A percentile compares a stretch with the other conserved stretches of the same genome.
phyloP scores from a whole-genome alignment of 441 rosid species.

The Raphanus hybrid region DNA sequence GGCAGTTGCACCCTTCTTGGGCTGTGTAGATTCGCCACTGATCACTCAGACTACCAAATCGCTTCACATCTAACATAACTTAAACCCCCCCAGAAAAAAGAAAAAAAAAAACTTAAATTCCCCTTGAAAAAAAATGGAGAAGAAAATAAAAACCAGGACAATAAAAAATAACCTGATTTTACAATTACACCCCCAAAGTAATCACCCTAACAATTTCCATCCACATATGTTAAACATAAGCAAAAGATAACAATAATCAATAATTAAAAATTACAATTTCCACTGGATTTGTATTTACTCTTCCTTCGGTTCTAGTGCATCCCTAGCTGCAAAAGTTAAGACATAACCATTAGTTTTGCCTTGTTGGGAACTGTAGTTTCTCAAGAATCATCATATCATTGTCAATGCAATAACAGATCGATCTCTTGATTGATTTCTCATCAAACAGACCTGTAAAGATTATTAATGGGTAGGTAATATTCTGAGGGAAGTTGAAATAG shows the following conservation, averaged over 20 bases:
- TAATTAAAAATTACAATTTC: not conserved
- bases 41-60: not conserved
- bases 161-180: conserved; percentile 26
- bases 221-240: not conserved
- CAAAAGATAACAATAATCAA: conserved; percentile 15
- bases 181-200: conserved; percentile 32
- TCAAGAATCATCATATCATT: conserved; percentile 1
- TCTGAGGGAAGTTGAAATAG: not conserved
- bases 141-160: conserved; percentile 20
- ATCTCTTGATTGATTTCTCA: conserved; percentile 10
- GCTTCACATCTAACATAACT: conserved; percentile 26
- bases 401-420: not conserved
- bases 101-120: not conserved
- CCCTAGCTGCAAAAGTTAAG: conserved; percentile 30
- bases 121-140: conserved; percentile 21
- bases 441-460: not conserved
- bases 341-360: conserved; percentile 8
- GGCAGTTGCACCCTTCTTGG: too few species aligned
- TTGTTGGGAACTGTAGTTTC: not conserved
- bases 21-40: too few species aligned
- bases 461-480: not conserved
- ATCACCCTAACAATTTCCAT: conserved; percentile 27
- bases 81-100: not conserved
- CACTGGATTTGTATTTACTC: conserved; percentile 30
- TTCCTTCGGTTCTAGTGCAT: conserved; percentile 15